Base-by-base conservation (phyloP, 2,329 filamentous ascomycete genomes). In the Pseudopyricularia cyperi region DNA sequence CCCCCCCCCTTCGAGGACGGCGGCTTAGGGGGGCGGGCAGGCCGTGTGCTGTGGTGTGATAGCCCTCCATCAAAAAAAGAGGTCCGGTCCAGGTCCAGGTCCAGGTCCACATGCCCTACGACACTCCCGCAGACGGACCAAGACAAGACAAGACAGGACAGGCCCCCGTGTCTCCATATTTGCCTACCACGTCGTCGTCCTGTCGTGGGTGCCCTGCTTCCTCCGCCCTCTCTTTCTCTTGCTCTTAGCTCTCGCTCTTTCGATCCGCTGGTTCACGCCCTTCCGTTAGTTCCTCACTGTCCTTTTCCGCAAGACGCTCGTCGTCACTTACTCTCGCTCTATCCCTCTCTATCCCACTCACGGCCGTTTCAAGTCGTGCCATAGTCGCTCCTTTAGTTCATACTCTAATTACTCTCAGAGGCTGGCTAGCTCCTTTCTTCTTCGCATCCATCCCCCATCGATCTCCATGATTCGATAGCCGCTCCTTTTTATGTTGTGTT, bases 291-390 rank as follows among this genome's bases (percentile, higher is more conserved):
- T 30, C 28, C 28, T 30, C 28, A 9, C 28, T 30, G 28, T 17
- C 39, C 22, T 44, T 44, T 19, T 22, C 24, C 39, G 39, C 39
- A 44, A 30, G 32, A 48, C 51, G 51, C 51, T 52, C 51, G 51
- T 39, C 51, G 51, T 52, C 51, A 34, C 51, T 39, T 32, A 34
- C 51, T 17, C 42, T 52, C 51, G 28, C 51, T 52, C 32, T 11
- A 35, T 37, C n/a, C n/a, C n/a, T n/a, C n/a, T n/a, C n/a, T n/a
- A n/a, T n/a, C n/a, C n/a, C n/a, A n/a, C 11, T 2, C 4, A 35
- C 30, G n/a, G 19, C 50, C 15, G n/a, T 24, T 12, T 22, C 12
- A 32, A 15, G 11, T 30, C 34, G 47, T 46, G 28, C 39, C 49
- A 19, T 24, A 34, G 35, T 44, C 50, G 24, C 50, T 51, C 50